These are phyloP conservation scores for Cornus kousa DNA, from an alignment of 148 eudicot species.

Conservation along the genomic window DNA sequence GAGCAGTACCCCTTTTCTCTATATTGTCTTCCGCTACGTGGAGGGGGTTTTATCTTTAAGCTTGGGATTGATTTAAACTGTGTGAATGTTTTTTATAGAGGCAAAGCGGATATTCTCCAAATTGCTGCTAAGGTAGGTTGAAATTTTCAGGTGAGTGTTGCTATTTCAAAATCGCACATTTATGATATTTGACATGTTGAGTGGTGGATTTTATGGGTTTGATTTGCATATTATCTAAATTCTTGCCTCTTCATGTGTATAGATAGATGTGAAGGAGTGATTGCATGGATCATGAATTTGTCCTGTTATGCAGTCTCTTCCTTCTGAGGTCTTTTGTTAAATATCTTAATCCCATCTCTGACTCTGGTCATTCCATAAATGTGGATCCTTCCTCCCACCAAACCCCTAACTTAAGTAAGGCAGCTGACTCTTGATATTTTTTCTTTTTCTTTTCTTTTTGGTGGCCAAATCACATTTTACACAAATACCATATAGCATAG, in stretches of 20 bases:
- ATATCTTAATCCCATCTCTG: neutral
- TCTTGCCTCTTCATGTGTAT: neutral
- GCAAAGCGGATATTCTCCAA: constrained; percentile 74
- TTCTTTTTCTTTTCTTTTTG: too few species aligned
- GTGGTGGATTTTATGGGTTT: neutral
- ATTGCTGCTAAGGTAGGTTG: constrained; percentile 89
- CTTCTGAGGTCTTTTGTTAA: neutral
- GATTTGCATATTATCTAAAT: neutral
- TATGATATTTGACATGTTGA: neutral
- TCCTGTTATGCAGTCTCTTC: neutral
- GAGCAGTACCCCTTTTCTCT: constrained; percentile 62
- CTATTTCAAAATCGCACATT: constrained; percentile 24
- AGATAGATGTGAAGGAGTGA: neutral
- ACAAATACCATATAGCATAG: too few species aligned
- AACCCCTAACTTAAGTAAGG: neutral
- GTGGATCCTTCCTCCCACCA: neutral
- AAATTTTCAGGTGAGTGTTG: constrained; percentile 93
- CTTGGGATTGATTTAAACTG: constrained; percentile 66
- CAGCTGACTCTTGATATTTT: neutral
- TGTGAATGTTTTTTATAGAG: constrained; percentile 83
- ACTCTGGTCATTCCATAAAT: neutral
- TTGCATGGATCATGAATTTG: neutral
- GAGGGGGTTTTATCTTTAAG: constrained; percentile 29
- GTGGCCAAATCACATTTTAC: too few species aligned
- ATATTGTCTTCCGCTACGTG: constrained; percentile 21